Base-by-base conservation (phyloP, 2,329 filamentous ascomycete species). In the Ceratocystis destructans region DNA sequence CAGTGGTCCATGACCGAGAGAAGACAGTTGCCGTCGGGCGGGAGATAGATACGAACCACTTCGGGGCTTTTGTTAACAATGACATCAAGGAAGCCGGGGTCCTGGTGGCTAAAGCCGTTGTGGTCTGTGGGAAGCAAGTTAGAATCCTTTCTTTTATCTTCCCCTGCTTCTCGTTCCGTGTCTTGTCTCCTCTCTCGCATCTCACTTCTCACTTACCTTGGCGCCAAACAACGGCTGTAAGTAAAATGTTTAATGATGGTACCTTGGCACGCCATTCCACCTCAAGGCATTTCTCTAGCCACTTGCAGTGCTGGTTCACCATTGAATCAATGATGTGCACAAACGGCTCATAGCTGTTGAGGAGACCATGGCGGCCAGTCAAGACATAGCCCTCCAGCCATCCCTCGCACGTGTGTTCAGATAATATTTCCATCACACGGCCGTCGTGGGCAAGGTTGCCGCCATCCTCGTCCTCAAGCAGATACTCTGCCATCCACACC, bases 271-370 rank as follows among this genome's bases (percentile, higher is more conserved):
- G 84, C 88, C 88, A 92, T 71, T 88, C 84, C 22, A 91, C 85
- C 72, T 91, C 88, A n/a, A 85, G 78, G 70, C 85, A 88, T 77
- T 91, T 92, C 74, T 92, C 88, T 63, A 91, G 82, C 88, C 88
- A 91, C 75, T 92, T 92, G 78, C 87, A 90, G 76, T 92, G 88
- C 77, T 90, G 88, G 74, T 90, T 90, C 68, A 92, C 88, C 88
- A 92, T 92, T 1, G 86, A 89, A 74, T 91, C 87, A 71, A 92
- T 90, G 71, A 92, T 84, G 72, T 91, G 87, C 68, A 91, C 88
- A 73, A 92, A 92, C 0, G 88, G 87, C 74, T 92, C 88, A 76
- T 92, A 92, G 73, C 85, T 88, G 80, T 90, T 91, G 68, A 92
- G 81, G 68, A 92, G 73, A 12, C 88, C 88, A 70, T 91, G 88